phyloP scores from a whole-genome alignment of 768 basidiomycete species.

The Xerocomellus chrysenteron region DNA sequence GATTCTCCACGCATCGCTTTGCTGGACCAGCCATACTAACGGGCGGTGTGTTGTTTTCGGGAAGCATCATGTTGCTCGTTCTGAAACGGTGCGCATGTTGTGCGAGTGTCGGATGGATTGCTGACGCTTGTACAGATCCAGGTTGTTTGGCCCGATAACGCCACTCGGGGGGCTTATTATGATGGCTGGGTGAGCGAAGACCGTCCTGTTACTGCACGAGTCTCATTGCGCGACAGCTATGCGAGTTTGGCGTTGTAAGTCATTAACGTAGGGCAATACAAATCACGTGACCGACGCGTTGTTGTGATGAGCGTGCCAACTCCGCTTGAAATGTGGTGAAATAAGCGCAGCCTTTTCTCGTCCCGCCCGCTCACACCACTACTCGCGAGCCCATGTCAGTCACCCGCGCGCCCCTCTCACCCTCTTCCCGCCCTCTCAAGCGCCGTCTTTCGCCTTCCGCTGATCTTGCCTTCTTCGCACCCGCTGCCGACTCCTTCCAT shows the following conservation, averaged over 20 bases:
- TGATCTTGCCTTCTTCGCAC: constrained; percentile 60
- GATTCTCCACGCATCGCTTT: constrained; percentile 58
- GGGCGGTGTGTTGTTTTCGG: constrained; percentile 61
- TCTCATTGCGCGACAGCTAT: constrained; percentile 41
- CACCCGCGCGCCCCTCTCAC: constrained; percentile 14
- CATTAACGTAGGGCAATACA: constrained; percentile 6
- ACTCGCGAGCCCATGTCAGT: constrained; percentile 19
- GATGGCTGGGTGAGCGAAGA: constrained; percentile 61
- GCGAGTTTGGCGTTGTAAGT: constrained; percentile 48
- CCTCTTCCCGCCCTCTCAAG: constrained; percentile 40
- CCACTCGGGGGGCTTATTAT: constrained; percentile 63
- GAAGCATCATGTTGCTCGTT: constrained; percentile 57
- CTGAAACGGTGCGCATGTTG: constrained; percentile 41
- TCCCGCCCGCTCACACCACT: neutral
- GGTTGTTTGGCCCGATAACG: constrained; percentile 61
- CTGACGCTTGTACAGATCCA: constrained; percentile 36
- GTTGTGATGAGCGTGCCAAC: constrained; percentile 35
- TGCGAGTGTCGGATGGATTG: neutral
- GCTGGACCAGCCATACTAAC: constrained; percentile 64
- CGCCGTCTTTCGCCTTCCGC: constrained; percentile 47
- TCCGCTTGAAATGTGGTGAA: constrained; percentile 43
- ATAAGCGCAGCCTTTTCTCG: constrained; percentile 26
- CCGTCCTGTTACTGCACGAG: neutral
- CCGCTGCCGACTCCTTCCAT: constrained; percentile 62
- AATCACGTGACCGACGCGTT: constrained; percentile 45